These are phyloP conservation scores for Bruguiera gymnorhiza DNA, from an alignment of 345 rosid genomes.

Conservation along the genomic window DNA sequence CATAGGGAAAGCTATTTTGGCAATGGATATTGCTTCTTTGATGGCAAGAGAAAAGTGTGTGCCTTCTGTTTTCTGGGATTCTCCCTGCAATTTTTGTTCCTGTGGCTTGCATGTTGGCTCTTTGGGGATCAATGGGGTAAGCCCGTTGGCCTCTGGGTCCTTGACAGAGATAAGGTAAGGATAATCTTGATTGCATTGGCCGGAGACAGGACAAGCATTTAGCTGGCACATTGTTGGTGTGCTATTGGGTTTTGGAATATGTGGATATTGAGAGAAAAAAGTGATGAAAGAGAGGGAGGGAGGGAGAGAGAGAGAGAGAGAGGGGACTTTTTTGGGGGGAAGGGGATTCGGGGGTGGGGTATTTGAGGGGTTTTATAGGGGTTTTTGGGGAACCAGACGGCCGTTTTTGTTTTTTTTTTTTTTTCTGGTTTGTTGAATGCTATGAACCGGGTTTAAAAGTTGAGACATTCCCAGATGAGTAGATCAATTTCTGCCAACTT, in stretches of 20 bases:
- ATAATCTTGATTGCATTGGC: slow-evolving; percentile 9
- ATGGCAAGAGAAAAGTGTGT: slow-evolving; percentile 29
- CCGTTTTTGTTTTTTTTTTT: not conserved
- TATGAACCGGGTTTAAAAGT: not conserved
- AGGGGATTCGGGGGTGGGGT: not conserved
- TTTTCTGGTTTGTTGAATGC: not conserved
- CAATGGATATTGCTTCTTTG: slow-evolving; percentile 50
- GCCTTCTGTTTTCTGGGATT: slow-evolving; percentile 8
- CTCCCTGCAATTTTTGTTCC: not conserved
- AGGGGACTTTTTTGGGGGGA: not conserved
- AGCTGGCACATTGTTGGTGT: slow-evolving; percentile 15
- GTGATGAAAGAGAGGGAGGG: not conserved
- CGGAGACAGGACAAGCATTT: slow-evolving; percentile 5
- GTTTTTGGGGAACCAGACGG: not conserved
- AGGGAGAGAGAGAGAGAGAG: not conserved
- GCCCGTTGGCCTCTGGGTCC: slow-evolving; percentile 4
- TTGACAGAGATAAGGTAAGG: slow-evolving; percentile 8
- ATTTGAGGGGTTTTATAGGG: not conserved
- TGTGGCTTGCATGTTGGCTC: slow-evolving; percentile 6
- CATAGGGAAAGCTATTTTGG: slow-evolving; percentile 65
- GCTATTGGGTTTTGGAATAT: not conserved
- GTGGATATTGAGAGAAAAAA: not conserved
- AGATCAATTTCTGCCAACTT: not conserved
- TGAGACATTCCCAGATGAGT: not conserved
- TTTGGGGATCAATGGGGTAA: slow-evolving; percentile 6